These are phyloP conservation scores for Colletotrichum sp. DNA, from an alignment of 2,329 filamentous ascomycete genomes.

Conservation along the genomic window DNA sequence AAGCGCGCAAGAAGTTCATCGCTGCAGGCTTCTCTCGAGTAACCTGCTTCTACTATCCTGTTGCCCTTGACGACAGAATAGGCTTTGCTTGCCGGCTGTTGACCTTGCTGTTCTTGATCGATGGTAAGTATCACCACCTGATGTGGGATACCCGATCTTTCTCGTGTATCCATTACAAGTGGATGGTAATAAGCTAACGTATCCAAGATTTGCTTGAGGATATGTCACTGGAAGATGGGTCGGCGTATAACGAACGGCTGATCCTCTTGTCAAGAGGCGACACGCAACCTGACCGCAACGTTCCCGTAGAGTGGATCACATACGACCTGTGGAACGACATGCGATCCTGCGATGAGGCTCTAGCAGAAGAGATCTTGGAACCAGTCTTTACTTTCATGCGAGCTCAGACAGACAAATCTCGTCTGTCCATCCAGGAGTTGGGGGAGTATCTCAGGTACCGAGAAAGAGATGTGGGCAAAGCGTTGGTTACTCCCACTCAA, in stretches of 20 bases:
- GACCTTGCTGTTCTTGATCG: neutral
- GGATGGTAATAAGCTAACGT: neutral
- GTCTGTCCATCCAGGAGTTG: neutral
- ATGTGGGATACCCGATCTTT: neutral
- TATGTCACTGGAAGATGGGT: neutral
- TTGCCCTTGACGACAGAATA: neutral
- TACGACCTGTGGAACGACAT: neutral
- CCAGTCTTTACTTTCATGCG: neutral
- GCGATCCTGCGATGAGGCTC: neutral
- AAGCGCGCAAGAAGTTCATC: neutral
- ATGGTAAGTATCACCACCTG: neutral
- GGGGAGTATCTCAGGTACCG: neutral
- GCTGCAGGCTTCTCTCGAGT: neutral
- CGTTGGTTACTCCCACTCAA: neutral
- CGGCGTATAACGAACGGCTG: neutral
- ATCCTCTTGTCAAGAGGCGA: neutral
- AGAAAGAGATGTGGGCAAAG: neutral
- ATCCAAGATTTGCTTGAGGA: neutral
- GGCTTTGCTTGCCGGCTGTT: neutral
- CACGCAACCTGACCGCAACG: neutral
- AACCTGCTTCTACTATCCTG: neutral
- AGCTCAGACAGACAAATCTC: neutral
- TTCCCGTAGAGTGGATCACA: neutral
- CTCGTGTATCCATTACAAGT: neutral
- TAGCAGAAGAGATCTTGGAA: neutral